Base-by-base conservation (phyloP, 129 eudicot species). In the Arctium minus region DNA sequence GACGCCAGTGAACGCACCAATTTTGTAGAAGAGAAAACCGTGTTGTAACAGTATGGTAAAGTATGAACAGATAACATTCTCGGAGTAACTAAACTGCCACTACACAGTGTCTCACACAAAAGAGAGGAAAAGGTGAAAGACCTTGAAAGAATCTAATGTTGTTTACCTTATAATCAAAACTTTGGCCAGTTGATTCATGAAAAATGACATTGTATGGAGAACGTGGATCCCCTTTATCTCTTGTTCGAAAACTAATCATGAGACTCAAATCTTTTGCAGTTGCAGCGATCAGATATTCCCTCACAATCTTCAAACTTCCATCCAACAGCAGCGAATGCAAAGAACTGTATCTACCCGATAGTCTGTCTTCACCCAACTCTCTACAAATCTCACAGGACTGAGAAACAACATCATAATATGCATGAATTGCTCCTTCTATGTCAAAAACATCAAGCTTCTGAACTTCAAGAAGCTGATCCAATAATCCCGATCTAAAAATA, bases 401-500 rank as follows among this genome's bases (percentile, higher is more conserved):
- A 27, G 92, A 89, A 86, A 96, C 85, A 30, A 89, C 86, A 83
- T 96, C 89, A 89, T 96, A 96, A 89, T 93, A 96, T 10, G 95
- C 97, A 83, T 96, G 99, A 85, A 96, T 91, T 48, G 97, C 99
- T 35, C 98, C 99, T 90, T 96, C 99, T 35, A 96, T 88, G 87
- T 96, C 98, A 78, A 86, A 37, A 36, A 53, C 71, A 86, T 96
- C 99, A 30, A 96, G 98, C 82, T 93, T 93, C 81, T 96, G 99
- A 48, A 87, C 92, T 85, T 93, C 91, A 70, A 96, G 94, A 85
- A 96, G 91, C 78, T 86, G 89, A 76, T 90, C 84, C 46, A 96
- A 74, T 67, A 90, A 85, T 29, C 94, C 88, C 42, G 97, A 89
- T 73, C 81, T 85, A 39, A 8, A 88, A 78, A 91, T 78, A 27